A percentile compares a stretch with the other conserved stretches of the same genome.
phyloP scores from a whole-genome alignment of 345 rosid genomes.

The Erucastrum elatum region DNA sequence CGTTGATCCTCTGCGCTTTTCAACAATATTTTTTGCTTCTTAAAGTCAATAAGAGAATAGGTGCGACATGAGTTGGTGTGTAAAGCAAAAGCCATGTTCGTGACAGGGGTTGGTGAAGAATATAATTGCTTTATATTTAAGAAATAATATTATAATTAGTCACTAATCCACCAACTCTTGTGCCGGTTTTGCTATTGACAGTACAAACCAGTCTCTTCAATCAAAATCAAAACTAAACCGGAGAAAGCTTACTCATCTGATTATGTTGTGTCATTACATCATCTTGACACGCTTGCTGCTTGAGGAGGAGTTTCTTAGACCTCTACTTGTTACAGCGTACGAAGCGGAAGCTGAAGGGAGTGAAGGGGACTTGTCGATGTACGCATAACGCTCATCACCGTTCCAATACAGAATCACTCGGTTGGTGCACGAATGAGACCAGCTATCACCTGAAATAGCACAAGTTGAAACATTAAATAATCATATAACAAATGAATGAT shows the following conservation, averaged over 20 bases:
- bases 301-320: conserved; percentile 52
- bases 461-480: neutral
- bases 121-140: neutral
- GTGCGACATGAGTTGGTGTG: neutral
- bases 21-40: neutral
- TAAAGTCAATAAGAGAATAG: neutral
- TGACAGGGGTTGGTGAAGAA: neutral
- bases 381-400: conserved; percentile 39
- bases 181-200: neutral
- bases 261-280: conserved; percentile 40
- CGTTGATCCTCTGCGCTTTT: conserved; percentile 27
- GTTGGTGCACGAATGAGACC: neutral
- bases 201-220: neutral
- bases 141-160: neutral
- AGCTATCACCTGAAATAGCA: conserved; percentile 65
- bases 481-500: neutral
- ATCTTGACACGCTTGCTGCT: conserved; percentile 59
- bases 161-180: neutral
- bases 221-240: conserved; percentile 17
- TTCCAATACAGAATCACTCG: conserved; percentile 62
- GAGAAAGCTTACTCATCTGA: conserved; percentile 2
- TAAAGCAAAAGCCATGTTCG: neutral
- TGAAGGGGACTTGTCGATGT: conserved; percentile 63
- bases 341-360: conserved; percentile 63
- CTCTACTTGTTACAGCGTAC: conserved; percentile 47